Percentiles rank a stretch among this genome's conserved stretches.
phyloP scores from a whole-genome alignment of 257 asterid species.

The Knoxia roxburghii region DNA sequence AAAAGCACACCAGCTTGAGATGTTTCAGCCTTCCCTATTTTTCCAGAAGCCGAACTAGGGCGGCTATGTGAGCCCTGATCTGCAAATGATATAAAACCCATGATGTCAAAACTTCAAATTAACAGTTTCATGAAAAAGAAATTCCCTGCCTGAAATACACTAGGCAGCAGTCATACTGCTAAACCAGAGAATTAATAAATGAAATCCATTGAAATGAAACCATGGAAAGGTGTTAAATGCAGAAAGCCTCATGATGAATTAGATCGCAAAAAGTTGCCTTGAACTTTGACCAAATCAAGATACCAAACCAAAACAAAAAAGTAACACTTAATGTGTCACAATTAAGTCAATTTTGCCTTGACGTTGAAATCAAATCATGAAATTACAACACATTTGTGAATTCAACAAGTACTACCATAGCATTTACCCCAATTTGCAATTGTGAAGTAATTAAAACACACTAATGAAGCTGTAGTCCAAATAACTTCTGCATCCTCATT shows the following conservation, averaged over 20 bases:
- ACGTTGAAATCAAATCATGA: not conserved
- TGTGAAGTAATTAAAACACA: too few species aligned
- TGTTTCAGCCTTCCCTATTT: constrained; percentile 34
- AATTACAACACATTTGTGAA: not conserved
- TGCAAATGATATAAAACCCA: constrained; percentile 24
- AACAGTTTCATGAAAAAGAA: not conserved
- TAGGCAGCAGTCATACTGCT: not conserved
- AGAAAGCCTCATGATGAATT: not conserved
- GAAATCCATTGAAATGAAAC: not conserved
- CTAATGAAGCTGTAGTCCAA: too few species aligned
- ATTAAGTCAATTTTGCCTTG: not conserved
- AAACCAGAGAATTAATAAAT: too few species aligned
- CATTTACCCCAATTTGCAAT: too few species aligned
- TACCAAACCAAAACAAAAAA: too few species aligned
- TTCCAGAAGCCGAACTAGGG: constrained; percentile 72
- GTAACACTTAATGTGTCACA: not conserved
- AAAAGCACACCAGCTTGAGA: constrained; percentile 53
- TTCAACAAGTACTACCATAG: too few species aligned
- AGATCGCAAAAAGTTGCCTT: not conserved
- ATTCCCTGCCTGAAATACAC: not conserved
- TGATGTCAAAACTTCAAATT: constrained; percentile 18
- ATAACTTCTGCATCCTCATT: too few species aligned
- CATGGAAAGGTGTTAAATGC: not conserved
- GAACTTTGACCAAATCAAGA: not conserved
- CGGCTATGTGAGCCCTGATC: constrained; percentile 49